These are phyloP conservation scores for Cryptococcus sp. DNA, from an alignment of 1,284 basidiomycete species.

Conservation along the genomic window DNA sequence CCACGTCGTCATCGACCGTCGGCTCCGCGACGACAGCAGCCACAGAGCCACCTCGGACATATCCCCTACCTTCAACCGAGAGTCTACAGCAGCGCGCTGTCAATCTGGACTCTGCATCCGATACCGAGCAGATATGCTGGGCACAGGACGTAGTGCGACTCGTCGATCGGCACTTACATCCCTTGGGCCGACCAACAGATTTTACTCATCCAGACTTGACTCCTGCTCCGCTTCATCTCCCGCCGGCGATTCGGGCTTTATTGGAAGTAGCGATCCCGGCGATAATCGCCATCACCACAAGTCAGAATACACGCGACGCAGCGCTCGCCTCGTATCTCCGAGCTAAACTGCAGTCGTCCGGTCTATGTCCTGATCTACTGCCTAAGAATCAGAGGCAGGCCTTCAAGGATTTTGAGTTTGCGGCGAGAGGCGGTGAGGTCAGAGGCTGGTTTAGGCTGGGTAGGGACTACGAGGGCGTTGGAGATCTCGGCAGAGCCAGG, in stretches of 20 bases:
- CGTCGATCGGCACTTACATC: conserved; percentile 28
- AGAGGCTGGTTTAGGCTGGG: conserved; percentile 87
- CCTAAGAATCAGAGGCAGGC: conserved; percentile 72
- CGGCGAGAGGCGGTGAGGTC: conserved; percentile 70
- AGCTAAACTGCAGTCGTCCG: conserved; percentile 38
- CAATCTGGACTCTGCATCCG: conserved; percentile 24
- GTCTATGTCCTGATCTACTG: conserved; percentile 61
- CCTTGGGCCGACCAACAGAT: conserved; percentile 21
- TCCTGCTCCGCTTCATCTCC: conserved; percentile 8
- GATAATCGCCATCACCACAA: conserved; percentile 32
- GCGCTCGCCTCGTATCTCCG: conserved; percentile 41
- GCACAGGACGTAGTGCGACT: conserved; percentile 42
- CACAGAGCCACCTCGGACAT: conserved; percentile 26
- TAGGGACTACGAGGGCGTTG: conserved; percentile 85
- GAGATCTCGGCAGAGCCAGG: conserved; percentile 67
- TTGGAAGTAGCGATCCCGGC: conserved; percentile 35
- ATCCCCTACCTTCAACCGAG: conserved; percentile 27
- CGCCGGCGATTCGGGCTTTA: conserved; percentile 16
- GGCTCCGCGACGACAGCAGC: conserved; percentile 18
- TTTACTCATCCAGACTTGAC: conserved; percentile 13
- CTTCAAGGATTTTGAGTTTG: conserved; percentile 82
- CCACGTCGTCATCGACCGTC: conserved; percentile 21
- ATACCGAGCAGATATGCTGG: conserved; percentile 34
- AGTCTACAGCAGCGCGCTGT: conserved; percentile 9
- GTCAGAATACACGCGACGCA: conserved; percentile 12